Evolutionary conservation across 371 early-diverging fungal genomes (phyloP).

Genomic region (Rhizopus arrhizus): DNA sequence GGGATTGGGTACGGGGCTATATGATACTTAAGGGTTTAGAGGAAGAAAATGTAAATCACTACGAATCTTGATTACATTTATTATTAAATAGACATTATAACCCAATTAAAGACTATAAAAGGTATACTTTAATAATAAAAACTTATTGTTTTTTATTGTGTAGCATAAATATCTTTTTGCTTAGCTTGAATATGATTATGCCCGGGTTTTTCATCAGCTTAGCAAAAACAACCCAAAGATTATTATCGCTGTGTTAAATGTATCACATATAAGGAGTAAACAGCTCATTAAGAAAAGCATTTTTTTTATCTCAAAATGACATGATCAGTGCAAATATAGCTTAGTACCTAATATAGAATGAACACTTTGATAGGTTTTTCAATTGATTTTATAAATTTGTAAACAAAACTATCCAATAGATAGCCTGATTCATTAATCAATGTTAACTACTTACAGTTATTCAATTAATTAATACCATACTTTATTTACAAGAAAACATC

Average conservation of each 20-base stretch:
- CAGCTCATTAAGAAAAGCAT: not conserved
- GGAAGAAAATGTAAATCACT: not conserved
- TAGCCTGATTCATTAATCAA: too few species aligned
- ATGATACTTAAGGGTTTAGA: not conserved
- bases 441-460: too few species aligned
- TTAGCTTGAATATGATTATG: not conserved
- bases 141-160: not conserved
- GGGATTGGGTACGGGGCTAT: conserved; percentile 3
- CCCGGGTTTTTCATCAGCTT: not conserved
- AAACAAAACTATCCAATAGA: too few species aligned
- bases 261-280: not conserved
- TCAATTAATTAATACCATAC: too few species aligned
- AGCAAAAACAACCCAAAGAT: conserved; percentile 1
- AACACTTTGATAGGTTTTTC: too few species aligned
- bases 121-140: too few species aligned
- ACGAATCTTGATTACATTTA: too few species aligned
- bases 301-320: not conserved
- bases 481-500: too few species aligned
- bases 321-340: not conserved
- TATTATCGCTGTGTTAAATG: not conserved
- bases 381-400: too few species aligned
- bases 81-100: too few species aligned
- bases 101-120: too few species aligned
- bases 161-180: not conserved
- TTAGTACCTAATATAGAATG: too few species aligned